Percentiles rank a stretch among this genome's conserved stretches.
phyloP scores from a whole-genome alignment of 495 filamentous ascomycete species.

The Bryoglossum gracile region DNA sequence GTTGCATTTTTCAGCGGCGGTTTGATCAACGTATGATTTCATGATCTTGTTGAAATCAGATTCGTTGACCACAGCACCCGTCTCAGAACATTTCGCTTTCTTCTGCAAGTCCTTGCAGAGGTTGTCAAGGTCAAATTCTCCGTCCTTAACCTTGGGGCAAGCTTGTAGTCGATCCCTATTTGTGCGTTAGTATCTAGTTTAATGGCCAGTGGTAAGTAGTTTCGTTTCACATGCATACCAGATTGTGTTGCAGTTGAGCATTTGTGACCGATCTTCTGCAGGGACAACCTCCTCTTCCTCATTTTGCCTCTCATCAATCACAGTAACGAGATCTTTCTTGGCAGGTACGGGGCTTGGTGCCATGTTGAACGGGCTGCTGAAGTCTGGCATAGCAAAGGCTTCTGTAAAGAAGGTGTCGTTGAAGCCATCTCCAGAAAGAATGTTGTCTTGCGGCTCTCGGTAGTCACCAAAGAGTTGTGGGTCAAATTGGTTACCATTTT shows the following conservation, averaged over 20 bases:
- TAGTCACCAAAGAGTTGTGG: conserved; percentile 90
- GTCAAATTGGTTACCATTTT: conserved; percentile 85
- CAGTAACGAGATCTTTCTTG: conserved; percentile 65
- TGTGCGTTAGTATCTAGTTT: conserved; percentile 2
- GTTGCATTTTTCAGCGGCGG: not conserved
- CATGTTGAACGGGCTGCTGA: conserved; percentile 67
- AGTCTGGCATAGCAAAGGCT: conserved; percentile 70
- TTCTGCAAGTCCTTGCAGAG: conserved; percentile 90
- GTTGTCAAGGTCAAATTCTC: conserved; percentile 86
- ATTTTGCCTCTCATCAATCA: conserved; percentile 64
- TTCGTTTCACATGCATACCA: conserved; percentile 54
- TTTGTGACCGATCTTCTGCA: conserved; percentile 53
- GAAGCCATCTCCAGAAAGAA: conserved; percentile 48
- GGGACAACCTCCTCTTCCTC: conserved; percentile 61
- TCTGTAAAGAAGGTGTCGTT: conserved; percentile 86
- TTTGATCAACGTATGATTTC: conserved; percentile 25
- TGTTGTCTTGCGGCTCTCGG: conserved; percentile 78
- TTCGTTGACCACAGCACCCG: conserved; percentile 84
- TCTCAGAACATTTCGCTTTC: conserved; percentile 93
- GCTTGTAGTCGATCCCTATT: conserved; percentile 83
- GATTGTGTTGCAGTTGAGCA: conserved; percentile 83
- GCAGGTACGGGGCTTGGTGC: conserved; percentile 40
- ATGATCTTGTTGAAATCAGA: conserved; percentile 80
- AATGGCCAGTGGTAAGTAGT: conserved; percentile 6
- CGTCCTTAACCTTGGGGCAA: conserved; percentile 77